Evolutionary conservation across 345 rosid genomes (phyloP).

Genomic region (Eutrema heterophyllum): DNA sequence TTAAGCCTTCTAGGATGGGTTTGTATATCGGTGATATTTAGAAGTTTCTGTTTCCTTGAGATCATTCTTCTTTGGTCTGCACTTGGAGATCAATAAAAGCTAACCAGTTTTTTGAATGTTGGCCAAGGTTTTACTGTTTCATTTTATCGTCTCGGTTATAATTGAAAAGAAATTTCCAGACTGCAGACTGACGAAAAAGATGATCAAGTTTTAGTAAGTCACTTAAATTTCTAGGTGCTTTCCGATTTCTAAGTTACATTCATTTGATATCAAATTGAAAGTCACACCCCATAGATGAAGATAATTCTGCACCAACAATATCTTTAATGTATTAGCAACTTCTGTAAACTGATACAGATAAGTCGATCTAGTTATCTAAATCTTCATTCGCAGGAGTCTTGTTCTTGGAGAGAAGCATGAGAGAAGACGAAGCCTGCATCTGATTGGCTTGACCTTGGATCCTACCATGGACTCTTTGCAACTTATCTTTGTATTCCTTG

Average conservation of each 20-base stretch:
- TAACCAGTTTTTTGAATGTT: slow-evolving; percentile 10
- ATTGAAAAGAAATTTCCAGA: background rate
- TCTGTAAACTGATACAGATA: slow-evolving; percentile 8
- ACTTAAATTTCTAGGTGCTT: slow-evolving; percentile 12
- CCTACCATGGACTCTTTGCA: slow-evolving; percentile 28
- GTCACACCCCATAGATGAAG: background rate
- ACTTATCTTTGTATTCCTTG: slow-evolving; percentile 22
- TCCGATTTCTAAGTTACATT: slow-evolving; percentile 1
- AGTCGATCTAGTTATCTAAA: slow-evolving; percentile 5
- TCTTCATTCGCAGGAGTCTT: slow-evolving; percentile 10
- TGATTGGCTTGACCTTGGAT: slow-evolving; percentile 22
- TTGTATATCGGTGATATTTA: slow-evolving; percentile 17
- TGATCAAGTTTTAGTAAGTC: slow-evolving; percentile 5
- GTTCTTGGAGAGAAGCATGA: slow-evolving; percentile 28
- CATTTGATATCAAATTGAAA: slow-evolving; percentile 2
- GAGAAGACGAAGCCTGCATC: slow-evolving; percentile 36
- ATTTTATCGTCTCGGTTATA: background rate
- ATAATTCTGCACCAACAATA: background rate
- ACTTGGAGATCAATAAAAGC: slow-evolving; percentile 1
- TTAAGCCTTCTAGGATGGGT: background rate
- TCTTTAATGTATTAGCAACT: slow-evolving; percentile 14
- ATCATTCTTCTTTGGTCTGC: slow-evolving; percentile 3
- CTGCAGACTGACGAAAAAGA: background rate
- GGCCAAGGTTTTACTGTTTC: background rate
- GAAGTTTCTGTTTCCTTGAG: background rate